These are phyloP conservation scores for Calonectria honghensis DNA, from an alignment of 2,329 filamentous ascomycete species.

Conservation along the genomic window DNA sequence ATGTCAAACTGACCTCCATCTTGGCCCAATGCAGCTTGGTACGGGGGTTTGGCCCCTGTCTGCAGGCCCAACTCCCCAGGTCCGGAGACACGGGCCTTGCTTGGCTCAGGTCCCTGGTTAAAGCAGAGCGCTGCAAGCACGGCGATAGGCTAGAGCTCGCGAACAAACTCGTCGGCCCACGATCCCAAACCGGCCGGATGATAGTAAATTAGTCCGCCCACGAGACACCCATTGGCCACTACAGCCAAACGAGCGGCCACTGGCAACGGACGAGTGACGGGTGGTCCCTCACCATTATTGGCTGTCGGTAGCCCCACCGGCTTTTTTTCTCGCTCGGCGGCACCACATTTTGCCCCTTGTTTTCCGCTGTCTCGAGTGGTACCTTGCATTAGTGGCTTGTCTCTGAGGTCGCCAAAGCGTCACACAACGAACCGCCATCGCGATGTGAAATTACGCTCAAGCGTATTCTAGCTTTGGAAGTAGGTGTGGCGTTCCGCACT, in stretches of 20 bases:
- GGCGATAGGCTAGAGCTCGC: conserved; percentile 24
- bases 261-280: conserved; percentile 47
- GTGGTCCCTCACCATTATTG: conserved; percentile 42
- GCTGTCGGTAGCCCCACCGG: conserved; percentile 47
- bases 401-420: conserved; percentile 25
- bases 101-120: conserved; percentile 13
- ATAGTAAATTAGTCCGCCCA: conserved; percentile 18
- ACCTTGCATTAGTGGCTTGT: conserved; percentile 40
- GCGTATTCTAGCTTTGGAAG: neutral
- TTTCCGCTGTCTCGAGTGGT: conserved; percentile 18
- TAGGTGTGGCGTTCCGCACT: conserved; percentile 27
- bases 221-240: conserved; percentile 26
- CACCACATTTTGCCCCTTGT: conserved; percentile 32
- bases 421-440: conserved; percentile 15
- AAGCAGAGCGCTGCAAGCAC: conserved; percentile 15
- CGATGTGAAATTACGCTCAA: conserved; percentile 40
- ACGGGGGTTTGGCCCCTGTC: conserved; percentile 26
- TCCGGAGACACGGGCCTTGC: conserved; percentile 18
- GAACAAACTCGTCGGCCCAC: conserved; percentile 33
- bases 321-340: conserved; percentile 31
- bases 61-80: conserved; percentile 20
- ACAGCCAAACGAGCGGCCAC: conserved; percentile 38
- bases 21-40: conserved; percentile 33
- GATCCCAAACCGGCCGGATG: conserved; percentile 8
- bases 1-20: conserved; percentile 16